phyloP scores from a whole-genome alignment of 768 basidiomycete species.

The Lactarius pseudohatsudake region DNA sequence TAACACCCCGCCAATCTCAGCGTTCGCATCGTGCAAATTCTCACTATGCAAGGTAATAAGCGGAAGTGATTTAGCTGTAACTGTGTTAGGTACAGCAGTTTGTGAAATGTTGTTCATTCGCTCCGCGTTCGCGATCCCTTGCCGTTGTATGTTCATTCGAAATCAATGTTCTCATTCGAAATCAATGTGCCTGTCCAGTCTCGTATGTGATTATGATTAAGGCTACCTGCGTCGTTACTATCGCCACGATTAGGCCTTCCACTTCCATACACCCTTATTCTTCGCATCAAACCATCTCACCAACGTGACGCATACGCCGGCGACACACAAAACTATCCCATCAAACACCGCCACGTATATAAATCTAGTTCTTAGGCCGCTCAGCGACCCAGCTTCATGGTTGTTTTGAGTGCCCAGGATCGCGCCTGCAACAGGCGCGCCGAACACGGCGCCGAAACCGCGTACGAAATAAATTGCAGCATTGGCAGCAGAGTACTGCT shows the following conservation, averaged over 20 bases:
- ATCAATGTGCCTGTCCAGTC: background rate
- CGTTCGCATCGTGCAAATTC: conserved; percentile 78
- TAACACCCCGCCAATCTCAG: conserved; percentile 39
- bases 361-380: conserved; percentile 35
- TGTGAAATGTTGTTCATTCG: background rate
- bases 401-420: conserved; percentile 37
- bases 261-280: conserved; percentile 41
- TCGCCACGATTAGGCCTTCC: conserved; percentile 38
- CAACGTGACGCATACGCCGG: conserved; percentile 42
- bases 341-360: conserved; percentile 43
- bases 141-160: background rate
- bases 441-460: conserved; percentile 42
- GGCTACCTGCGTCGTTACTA: background rate
- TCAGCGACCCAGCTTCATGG: background rate
- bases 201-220: conserved; percentile 3
- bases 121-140: background rate
- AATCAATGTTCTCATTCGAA: background rate
- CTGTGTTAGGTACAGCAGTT: background rate
- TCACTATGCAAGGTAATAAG: conserved; percentile 63
- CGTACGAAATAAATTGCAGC: conserved; percentile 44
- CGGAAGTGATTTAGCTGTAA: conserved; percentile 42
- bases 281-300: conserved; percentile 45
- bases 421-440: conserved; percentile 45
- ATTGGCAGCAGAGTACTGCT: conserved; percentile 45
- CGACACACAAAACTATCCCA: conserved; percentile 39